These are phyloP conservation scores for Cochlearia excelsa DNA, from an alignment of 345 rosid species.

Conservation along the genomic window DNA sequence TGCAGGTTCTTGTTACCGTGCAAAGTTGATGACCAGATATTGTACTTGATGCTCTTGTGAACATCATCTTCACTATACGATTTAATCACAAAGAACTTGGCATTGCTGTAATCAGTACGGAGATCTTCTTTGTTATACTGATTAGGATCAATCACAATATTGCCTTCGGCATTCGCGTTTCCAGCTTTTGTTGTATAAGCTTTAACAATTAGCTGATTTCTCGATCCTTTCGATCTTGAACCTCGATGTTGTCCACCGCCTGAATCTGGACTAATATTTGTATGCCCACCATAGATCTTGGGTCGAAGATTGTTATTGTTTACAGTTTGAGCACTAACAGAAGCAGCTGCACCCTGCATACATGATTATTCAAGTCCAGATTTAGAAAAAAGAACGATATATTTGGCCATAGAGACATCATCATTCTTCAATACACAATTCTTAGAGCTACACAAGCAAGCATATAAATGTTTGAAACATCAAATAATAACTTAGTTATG, in stretches of 20 bases:
- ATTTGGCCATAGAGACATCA: neutral
- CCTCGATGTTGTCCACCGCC: slow-evolving; percentile 62
- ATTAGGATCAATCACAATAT: slow-evolving; percentile 54
- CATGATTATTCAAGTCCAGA: slow-evolving; percentile 24
- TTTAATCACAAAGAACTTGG: slow-evolving; percentile 85
- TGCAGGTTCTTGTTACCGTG: slow-evolving; percentile 95
- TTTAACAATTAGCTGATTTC: slow-evolving; percentile 58
- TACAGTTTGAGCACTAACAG: slow-evolving; percentile 42
- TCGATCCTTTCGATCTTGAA: slow-evolving; percentile 52
- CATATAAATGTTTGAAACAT: neutral
- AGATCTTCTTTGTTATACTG: slow-evolving; percentile 80
- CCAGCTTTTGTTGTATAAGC: slow-evolving; percentile 65
- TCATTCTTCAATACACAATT: slow-evolving; percentile 7
- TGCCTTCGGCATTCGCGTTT: slow-evolving; percentile 53
- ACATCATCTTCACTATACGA: slow-evolving; percentile 98
- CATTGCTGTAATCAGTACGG: slow-evolving; percentile 49
- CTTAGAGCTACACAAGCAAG: slow-evolving; percentile 4
- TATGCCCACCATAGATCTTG: slow-evolving; percentile 42
- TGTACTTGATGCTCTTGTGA: slow-evolving; percentile 94
- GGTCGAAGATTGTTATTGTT: slow-evolving; percentile 47
- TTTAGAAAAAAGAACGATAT: slow-evolving; percentile 2
- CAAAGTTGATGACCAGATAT: slow-evolving; percentile 91
- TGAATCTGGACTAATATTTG: slow-evolving; percentile 41
- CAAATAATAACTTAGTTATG: neutral
- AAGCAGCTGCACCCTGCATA: slow-evolving; percentile 55